These are phyloP conservation scores for Plectosphaerella plurivora DNA, from an alignment of 2,329 filamentous ascomycete genomes.

Conservation along the genomic window DNA sequence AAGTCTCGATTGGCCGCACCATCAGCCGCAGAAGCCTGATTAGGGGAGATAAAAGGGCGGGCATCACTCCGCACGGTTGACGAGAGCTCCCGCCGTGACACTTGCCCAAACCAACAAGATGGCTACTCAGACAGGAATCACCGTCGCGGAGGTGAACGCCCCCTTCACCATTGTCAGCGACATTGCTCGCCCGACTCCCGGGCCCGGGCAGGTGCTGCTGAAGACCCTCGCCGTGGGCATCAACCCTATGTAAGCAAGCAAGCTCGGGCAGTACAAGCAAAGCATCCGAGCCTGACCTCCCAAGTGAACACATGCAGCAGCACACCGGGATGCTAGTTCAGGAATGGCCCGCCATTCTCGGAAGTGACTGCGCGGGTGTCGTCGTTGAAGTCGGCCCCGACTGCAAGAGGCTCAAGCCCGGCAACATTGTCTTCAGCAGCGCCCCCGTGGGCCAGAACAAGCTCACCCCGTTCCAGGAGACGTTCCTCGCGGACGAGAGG, in stretches of 20 bases:
- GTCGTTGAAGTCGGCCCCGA: slow-evolving; percentile 19
- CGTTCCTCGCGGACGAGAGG: slow-evolving; percentile 29
- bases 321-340: slow-evolving; percentile 10
- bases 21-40: too few relatives aligned
- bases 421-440: slow-evolving; percentile 27
- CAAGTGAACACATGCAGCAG: background rate
- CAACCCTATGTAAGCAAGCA: slow-evolving; percentile 18
- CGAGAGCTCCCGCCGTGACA: too few relatives aligned
- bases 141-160: background rate
- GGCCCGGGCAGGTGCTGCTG: slow-evolving; percentile 12
- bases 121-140: background rate
- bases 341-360: slow-evolving; percentile 21
- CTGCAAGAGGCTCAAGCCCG: slow-evolving; percentile 16
- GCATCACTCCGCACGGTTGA: too few relatives aligned
- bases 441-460: slow-evolving; percentile 25
- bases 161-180: background rate
- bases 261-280: background rate
- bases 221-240: slow-evolving; percentile 23
- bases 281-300: background rate
- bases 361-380: slow-evolving; percentile 25
- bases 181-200: background rate
- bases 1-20: too few relatives aligned
- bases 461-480: slow-evolving; percentile 30
- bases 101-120: background rate
- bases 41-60: too few relatives aligned